Base-by-base conservation (phyloP, 2,329 filamentous ascomycete species). In the Colletotrichum coccodes region DNA sequence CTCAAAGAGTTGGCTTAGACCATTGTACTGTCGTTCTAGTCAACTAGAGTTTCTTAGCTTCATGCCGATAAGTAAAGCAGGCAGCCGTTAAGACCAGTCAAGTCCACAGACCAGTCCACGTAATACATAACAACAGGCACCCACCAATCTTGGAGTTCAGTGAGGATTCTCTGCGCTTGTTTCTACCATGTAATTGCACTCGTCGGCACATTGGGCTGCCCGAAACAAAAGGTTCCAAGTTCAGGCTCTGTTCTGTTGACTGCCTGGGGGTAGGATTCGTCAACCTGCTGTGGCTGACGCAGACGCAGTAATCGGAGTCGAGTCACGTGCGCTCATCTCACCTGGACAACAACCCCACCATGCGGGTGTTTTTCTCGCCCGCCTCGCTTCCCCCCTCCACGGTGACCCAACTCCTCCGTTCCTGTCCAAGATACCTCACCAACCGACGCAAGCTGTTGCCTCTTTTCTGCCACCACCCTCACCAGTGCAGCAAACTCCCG, bases 261-360 rank as follows among this genome's bases (percentile, higher is more conserved):
- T 68, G 61, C 66, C 63, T 58, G 36, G 67, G n/a, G 63, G 50
- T 64, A 42, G 52, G 58, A 71, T 71, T 71, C 70, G 70, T 71
- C 70, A 71, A 71, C 70, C 42, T 47, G 30, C 53, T 52, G 68
- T 59, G 64, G 64, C 68, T 69, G 64, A 71, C 64, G 65, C 67
- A 65, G 47, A 28, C n/a, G 16, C 28, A 50, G 8, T 4, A 50
- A 18, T 50, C 18, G 32, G 28, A 23, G n/a, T 18, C 4, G 32
- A 58, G 68, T 72, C 70, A 72, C 70, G 70, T 72, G 70, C 64
- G 46, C 42, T 47, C 32, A 60, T 71, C 70, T 72, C 69, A 72
- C 70, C 68, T 54, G 53, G 70, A 70, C 66, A 69, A 69, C 70
- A 71, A 72, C 70, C 70, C 70, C 70, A 72, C 70, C 70, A 72